Base-by-base conservation (phyloP, 1,284 basidiomycete species). In the Phylloboletellus chloephorus region DNA sequence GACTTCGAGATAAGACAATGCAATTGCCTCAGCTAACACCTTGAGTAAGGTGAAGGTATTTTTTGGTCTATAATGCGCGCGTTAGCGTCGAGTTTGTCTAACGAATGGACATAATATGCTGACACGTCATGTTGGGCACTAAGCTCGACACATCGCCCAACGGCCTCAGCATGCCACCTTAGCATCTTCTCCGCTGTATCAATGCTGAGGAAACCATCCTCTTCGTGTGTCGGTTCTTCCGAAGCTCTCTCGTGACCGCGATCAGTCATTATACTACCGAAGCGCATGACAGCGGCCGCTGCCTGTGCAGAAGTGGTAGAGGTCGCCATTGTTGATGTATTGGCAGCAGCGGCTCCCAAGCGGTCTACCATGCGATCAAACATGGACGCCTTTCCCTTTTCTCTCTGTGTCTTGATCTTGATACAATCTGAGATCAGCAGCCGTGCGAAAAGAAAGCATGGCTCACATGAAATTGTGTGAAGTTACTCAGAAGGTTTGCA, bases 331-430 rank as follows among this genome's bases (percentile, higher is more conserved):
- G 73, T 73, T 12, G 73, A 74, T 6, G 75, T 74, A 13, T 76
- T 79, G n/a, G 78, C 73, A 0, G 86, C 79, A 2, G 86, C 80
- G 0, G 84, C 79, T 32, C 90, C 82, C 31, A 97, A 75, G 56
- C 93, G 91, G 56, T 90, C 88, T 30, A 96, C 90, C 68, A 98
- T 82, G 23, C 93, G 85, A 58, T 96, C 91, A 52, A 98, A 89
- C 67, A 75, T 83, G 7, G 87, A 89, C 0, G 82, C 77, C 64
- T 94, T 95, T 20, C 79, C 85, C 63, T 87, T 90, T 39, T 62
- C 61, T 20, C 57, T 52, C 49, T 86, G 79, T 3, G 75, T 75
- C 52, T 75, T 80, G 65, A 86, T 79, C 81, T 88, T 54, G 16
- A 31, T 17, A 38, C 50, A n/a, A 31, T 13, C 31, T 51, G 22